Evolutionary conservation across 768 basidiomycete genomes (phyloP), one percentile per base, ranked within the genome.

Genomic region (Kockovaella imperatae): DNA sequence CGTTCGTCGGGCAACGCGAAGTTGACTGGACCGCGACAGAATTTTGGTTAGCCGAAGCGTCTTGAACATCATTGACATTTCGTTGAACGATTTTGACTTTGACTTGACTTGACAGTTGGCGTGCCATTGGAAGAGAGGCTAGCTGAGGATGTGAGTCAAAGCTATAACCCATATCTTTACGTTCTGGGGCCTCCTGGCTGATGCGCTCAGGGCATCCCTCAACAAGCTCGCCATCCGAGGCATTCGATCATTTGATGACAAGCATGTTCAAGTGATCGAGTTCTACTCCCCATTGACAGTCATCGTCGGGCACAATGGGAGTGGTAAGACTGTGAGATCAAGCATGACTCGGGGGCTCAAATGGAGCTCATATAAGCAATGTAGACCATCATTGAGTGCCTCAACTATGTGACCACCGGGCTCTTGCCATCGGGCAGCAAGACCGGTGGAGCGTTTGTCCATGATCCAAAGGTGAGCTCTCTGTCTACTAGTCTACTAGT

Each of bases 381-480:
- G 3, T 29, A 77, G 77, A 99, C 93, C 0, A 86, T 97, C 67
- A 97, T 99, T 72, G 95, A 99, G 77, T 97, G 93, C 73, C 79
- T 99, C 71, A 97, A 97, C 76, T 99, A 99, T 68, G 89, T 88
- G 10, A 95, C 95, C 0, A 99, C 95, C 0, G 95, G 95, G 24
- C 93, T 97, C 70, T 85, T 97, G 60, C 95, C 95, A 0, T 87
- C 95, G 1, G 93, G 93, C 65, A 88, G 91, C 20, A 88, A 90
- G 52, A 42, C 40, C 7, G 93, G 93, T 26, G 95, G 93, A n/a
- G 95, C 95, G 0, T 99, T 97, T 72, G 74, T 99, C 3, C 95
- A 99, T 70, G 95, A 99, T 72, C 95, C 95, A 1, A 95, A 95
- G 54, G 70, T 63, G 14, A 30, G 63, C n/a, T 21, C 28, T 21